These are phyloP conservation scores for Onygenales sp. DNA, from an alignment of 2,329 filamentous ascomycete genomes.

Conservation along the genomic window DNA sequence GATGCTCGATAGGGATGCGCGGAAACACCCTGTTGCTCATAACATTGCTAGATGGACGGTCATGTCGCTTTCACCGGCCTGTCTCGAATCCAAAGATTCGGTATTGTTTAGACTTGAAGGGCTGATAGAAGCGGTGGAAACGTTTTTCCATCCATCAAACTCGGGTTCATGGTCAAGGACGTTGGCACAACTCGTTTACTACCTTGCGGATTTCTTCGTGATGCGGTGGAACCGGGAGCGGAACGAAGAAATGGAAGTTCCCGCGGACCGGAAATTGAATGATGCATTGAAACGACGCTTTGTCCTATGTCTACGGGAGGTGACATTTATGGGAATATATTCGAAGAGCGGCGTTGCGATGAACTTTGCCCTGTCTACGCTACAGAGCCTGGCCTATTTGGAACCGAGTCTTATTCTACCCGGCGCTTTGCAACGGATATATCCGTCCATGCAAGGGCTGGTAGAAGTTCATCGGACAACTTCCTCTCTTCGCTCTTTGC, in stretches of 20 bases:
- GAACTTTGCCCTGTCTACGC: conserved; percentile 79
- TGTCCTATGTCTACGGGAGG: conserved; percentile 78
- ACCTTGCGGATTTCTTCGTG: conserved; percentile 90
- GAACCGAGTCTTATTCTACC: conserved; percentile 88
- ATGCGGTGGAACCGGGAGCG: conserved; percentile 95
- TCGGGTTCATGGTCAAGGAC: conserved; percentile 85
- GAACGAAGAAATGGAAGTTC: conserved; percentile 82
- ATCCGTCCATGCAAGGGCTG: conserved; percentile 89
- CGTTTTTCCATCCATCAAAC: conserved; percentile 98
- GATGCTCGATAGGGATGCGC: conserved; percentile 82
- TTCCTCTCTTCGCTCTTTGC: conserved; percentile 81
- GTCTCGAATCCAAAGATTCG: conserved; percentile 66
- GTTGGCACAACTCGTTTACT: conserved; percentile 81
- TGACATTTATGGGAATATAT: conserved; percentile 97
- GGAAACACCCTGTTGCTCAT: conserved; percentile 86
- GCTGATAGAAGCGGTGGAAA: conserved; percentile 88
- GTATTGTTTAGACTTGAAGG: conserved; percentile 79
- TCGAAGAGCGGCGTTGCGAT: conserved; percentile 89
- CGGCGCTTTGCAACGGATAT: conserved; percentile 88
- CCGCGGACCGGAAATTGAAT: conserved; percentile 67
- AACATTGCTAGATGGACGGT: conserved; percentile 89
- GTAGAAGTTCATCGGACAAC: conserved; percentile 96
- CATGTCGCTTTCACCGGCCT: conserved; percentile 81
- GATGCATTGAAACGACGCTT: conserved; percentile 78
- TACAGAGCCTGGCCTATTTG: conserved; percentile 81